A percentile compares a stretch with the other conserved stretches of the same genome.
These are phyloP conservation scores for Ceratocystis alfenasii DNA, from an alignment of 2,329 filamentous ascomycete species.

Conservation along the genomic window DNA sequence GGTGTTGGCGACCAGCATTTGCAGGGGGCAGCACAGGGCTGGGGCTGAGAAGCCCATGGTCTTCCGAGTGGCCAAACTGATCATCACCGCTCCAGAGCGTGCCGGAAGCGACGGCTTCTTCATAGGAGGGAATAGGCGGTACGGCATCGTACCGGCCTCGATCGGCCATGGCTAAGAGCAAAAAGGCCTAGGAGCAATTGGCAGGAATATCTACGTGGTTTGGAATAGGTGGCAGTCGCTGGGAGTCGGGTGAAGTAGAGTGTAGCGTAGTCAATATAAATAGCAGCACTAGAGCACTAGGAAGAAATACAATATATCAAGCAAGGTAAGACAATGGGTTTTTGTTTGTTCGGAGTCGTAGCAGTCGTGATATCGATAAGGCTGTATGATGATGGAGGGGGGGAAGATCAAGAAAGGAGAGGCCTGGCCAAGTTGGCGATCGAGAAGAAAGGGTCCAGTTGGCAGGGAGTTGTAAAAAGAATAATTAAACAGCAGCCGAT, in stretches of 20 bases:
- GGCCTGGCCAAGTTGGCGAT: background rate
- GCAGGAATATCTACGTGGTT: background rate
- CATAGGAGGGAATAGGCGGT: slow-evolving; percentile 26
- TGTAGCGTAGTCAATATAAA: background rate
- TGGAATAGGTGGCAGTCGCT: background rate
- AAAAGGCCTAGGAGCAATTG: background rate
- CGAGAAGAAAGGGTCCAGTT: background rate
- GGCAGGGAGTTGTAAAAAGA: background rate
- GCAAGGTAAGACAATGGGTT: background rate
- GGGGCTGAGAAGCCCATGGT: slow-evolving; percentile 59
- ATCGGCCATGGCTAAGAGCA: slow-evolving; percentile 17
- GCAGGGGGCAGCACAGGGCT: slow-evolving; percentile 30
- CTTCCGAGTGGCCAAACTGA: slow-evolving; percentile 37
- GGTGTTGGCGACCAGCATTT: slow-evolving; percentile 33
- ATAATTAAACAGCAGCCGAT: background rate
- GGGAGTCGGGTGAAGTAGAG: background rate
- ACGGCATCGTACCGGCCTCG: slow-evolving; percentile 25
- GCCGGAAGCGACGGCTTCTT: slow-evolving; percentile 25
- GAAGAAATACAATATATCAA: background rate
- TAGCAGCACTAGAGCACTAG: background rate
- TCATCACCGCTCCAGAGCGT: slow-evolving; percentile 18
- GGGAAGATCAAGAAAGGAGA: background rate
- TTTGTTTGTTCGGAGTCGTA: background rate
- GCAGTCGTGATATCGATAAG: slow-evolving; percentile 1
- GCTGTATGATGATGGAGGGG: background rate